Conservation (phyloP, 495 filamentous ascomycete species). For the Penicillium coprophilum region DNA sequence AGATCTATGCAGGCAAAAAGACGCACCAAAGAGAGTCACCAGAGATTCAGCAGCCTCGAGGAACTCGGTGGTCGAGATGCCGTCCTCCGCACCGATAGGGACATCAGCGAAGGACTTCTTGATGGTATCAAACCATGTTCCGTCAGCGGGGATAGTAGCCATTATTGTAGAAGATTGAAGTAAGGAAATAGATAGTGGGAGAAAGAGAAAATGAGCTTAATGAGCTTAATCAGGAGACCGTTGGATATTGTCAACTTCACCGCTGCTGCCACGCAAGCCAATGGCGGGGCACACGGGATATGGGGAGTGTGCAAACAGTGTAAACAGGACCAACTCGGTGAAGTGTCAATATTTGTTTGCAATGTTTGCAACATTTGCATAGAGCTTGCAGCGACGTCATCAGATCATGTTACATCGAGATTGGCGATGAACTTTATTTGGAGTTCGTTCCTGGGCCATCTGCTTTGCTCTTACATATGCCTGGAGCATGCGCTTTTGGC, state of each 20-base stretch:
- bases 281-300: slow-evolving; percentile 6
- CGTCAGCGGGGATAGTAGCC: slow-evolving; percentile 54
- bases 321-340: slow-evolving; percentile 19
- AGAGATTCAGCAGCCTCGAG: slow-evolving; percentile 86
- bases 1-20: slow-evolving; percentile 7
- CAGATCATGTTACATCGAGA: slow-evolving; percentile 19
- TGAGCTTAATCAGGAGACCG: slow-evolving; percentile 11
- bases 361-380: slow-evolving; percentile 5
- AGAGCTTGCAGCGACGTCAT: slow-evolving; percentile 33
- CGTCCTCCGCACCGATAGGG: slow-evolving; percentile 65
- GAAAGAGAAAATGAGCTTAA: slow-evolving; percentile 2
- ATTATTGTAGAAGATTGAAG: slow-evolving; percentile 18
- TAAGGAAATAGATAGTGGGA: slow-evolving; percentile 13
- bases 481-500: not conserved
- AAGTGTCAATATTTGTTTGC: not conserved
- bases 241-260: slow-evolving; percentile 23
- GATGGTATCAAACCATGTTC: slow-evolving; percentile 80
- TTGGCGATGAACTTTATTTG: slow-evolving; percentile 14
- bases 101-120: slow-evolving; percentile 82
- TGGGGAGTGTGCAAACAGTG: slow-evolving; percentile 15
- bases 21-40: slow-evolving; percentile 80
- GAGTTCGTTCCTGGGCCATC: slow-evolving; percentile 15
- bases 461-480: slow-evolving; percentile 2
- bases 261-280: slow-evolving; percentile 26
- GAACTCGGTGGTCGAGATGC: slow-evolving; percentile 82